Conservation (phyloP, 2,329 filamentous ascomycete species). For the Elsinoe perseae region DNA sequence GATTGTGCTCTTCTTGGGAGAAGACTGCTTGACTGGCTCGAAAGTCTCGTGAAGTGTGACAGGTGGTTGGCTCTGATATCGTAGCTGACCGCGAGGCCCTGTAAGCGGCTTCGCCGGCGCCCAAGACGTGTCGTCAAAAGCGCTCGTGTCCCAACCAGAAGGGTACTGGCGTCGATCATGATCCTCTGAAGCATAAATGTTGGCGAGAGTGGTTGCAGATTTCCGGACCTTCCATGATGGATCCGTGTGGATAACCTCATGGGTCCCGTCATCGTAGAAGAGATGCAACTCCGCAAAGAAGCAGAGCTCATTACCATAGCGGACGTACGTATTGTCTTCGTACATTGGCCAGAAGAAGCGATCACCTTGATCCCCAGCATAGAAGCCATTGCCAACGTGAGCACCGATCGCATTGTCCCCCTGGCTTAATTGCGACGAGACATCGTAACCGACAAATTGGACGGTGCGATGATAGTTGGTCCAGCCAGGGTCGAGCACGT, state of each 20-base stretch:
- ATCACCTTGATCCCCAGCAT: slow-evolving; percentile 38
- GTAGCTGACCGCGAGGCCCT: slow-evolving; percentile 34
- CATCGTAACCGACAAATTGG: slow-evolving; percentile 39
- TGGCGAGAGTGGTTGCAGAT: slow-evolving; percentile 35
- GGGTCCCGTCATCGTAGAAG: slow-evolving; percentile 33
- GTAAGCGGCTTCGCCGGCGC: slow-evolving; percentile 32
- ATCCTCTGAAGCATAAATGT: slow-evolving; percentile 37
- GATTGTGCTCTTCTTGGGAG: slow-evolving; percentile 23
- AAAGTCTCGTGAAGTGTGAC: slow-evolving; percentile 34
- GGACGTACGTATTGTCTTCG: slow-evolving; percentile 36
- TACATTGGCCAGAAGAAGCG: slow-evolving; percentile 40
- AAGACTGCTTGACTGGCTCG: slow-evolving; percentile 24
- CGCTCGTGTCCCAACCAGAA: slow-evolving; percentile 29
- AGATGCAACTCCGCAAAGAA: slow-evolving; percentile 36
- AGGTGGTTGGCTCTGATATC: slow-evolving; percentile 36
- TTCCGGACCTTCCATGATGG: slow-evolving; percentile 34
- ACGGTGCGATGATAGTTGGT: slow-evolving; percentile 35
- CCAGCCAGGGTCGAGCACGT: slow-evolving; percentile 36
- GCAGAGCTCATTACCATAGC: slow-evolving; percentile 35
- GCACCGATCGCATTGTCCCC: slow-evolving; percentile 33
- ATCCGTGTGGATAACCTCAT: slow-evolving; percentile 32
- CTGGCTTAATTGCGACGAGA: slow-evolving; percentile 29
- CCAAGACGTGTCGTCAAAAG: slow-evolving; percentile 29
- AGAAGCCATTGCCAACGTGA: slow-evolving; percentile 40
- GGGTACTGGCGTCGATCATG: slow-evolving; percentile 33